Conservation (phyloP, 164 flowering plant species). For the Vitis riparia region DNA sequence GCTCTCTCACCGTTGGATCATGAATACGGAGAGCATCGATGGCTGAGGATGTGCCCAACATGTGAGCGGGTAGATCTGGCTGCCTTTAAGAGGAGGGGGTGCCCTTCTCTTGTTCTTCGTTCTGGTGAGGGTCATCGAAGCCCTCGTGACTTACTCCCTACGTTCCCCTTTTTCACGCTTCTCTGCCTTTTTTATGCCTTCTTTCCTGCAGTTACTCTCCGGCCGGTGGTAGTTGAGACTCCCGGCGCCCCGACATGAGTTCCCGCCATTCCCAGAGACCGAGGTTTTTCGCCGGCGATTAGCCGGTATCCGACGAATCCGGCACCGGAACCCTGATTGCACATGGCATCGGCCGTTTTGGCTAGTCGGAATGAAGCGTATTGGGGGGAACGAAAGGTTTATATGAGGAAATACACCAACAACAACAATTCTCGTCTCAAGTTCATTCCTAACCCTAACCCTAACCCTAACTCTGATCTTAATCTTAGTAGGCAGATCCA, state of each 20-base stretch:
- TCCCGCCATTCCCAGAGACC: background rate
- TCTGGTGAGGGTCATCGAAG: constrained; percentile 18
- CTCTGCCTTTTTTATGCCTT: background rate
- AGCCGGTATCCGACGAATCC: constrained; percentile 7
- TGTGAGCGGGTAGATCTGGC: constrained; percentile 28
- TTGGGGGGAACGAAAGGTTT: constrained; percentile 38
- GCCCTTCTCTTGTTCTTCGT: constrained; percentile 18
- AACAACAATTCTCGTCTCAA: constrained; percentile 6
- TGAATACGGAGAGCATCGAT: background rate
- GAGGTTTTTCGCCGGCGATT: constrained; percentile 6
- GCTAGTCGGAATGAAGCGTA: constrained; percentile 33
- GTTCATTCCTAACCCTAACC: constrained; percentile 16
- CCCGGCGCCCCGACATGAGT: background rate
- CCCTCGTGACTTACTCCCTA: constrained; percentile 16
- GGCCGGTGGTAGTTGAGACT: background rate
- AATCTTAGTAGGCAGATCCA: constrained; percentile 16
- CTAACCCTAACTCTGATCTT: constrained; percentile 30
- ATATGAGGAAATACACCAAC: constrained; percentile 42
- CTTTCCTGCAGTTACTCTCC: background rate
- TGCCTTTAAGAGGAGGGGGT: constrained; percentile 31
- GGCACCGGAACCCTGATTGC: background rate
- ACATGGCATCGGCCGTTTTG: constrained; percentile 45
- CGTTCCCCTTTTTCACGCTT: too few species aligned
- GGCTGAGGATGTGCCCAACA: background rate
- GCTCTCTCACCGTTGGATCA: constrained; percentile 13